Base-by-base conservation (phyloP, 2,329 filamentous ascomycete species). In the Xylariaceae sp. region DNA sequence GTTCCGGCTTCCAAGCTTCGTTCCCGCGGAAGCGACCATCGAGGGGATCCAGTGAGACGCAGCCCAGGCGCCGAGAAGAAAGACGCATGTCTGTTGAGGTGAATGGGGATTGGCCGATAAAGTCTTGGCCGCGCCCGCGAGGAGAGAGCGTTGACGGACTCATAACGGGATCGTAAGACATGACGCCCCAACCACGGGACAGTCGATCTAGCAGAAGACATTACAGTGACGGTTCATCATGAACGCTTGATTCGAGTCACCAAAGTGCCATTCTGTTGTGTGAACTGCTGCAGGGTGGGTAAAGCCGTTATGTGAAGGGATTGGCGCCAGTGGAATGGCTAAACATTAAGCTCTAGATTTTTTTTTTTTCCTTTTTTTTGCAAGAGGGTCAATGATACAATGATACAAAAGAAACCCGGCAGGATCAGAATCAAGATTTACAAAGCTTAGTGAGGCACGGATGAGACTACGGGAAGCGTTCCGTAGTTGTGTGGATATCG, bases 131-230 rank as follows among this genome's bases (percentile, higher is more conserved):
- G 63, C 32, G 60, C 47, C 47, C 62, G 60, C 6, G 66, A 64
- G 27, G 63, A 60, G 43, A 65, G 56, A 45, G 56, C 51, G 56
- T 68, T 62, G 50, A 65, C 54, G 34, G 66, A 60, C 57, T 65
- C 64, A 56, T 65, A 66, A 41, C 67, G 54, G 43, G 65, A 63
- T 62, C 65, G 66, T 63, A 65, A 67, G 54, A 59, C 58, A 52
- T 67, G 62, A 47, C 66, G 65, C 34, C 62, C 61, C 56, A 62
- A 63, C 61, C 67, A 67, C 50, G 68, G 60, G 58, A 66, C 56
- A 50, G 60, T 64, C 57, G 67, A 61, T 62, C 67, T 69, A 70
- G 61, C 67, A 60, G 63, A 62, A 59, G 65, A 65, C 68, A 70
- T 70, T 55, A 63, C 60, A 53, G 47, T 53, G 54, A 55, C 47